Conservation (phyloP, 805 yeast species). For the Metschnikowia reukaufii region DNA sequence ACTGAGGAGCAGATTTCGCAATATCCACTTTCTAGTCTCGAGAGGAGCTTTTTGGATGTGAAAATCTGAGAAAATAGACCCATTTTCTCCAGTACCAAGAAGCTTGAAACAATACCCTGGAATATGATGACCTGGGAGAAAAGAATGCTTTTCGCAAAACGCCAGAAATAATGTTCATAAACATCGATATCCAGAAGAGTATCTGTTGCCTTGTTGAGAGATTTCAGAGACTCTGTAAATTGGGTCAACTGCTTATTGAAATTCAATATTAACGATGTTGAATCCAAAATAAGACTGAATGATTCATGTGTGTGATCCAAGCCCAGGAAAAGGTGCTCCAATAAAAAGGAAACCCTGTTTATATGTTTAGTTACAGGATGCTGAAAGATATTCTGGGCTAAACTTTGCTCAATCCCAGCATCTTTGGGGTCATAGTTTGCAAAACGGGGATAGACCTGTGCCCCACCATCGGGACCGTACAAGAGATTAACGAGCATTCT, state of each 20-base stretch:
- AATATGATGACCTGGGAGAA: slow-evolving; percentile 51
- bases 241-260: slow-evolving; percentile 29
- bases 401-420: slow-evolving; percentile 12
- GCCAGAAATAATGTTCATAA: slow-evolving; percentile 34
- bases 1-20: slow-evolving; percentile 29
- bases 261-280: slow-evolving; percentile 24
- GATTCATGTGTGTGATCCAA: slow-evolving; percentile 17
- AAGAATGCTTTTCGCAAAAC: slow-evolving; percentile 39
- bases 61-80: slow-evolving; percentile 21
- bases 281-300: slow-evolving; percentile 21
- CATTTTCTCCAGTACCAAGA: slow-evolving; percentile 25
- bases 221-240: slow-evolving; percentile 17
- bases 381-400: slow-evolving; percentile 19
- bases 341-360: slow-evolving; percentile 47
- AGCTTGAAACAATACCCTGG: slow-evolving; percentile 47
- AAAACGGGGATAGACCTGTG: slow-evolving; percentile 21
- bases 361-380: slow-evolving; percentile 50
- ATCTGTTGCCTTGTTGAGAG: slow-evolving; percentile 12
- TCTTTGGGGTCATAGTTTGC: slow-evolving; percentile 14
- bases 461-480: slow-evolving; percentile 16
- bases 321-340: slow-evolving; percentile 35
- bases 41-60: slow-evolving; percentile 14
- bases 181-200: slow-evolving; percentile 10
- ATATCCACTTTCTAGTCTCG: slow-evolving; percentile 26
- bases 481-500: slow-evolving; percentile 23